Percentiles rank a stretch among this genome's conserved stretches.
These are phyloP conservation scores for Penicillium sp. DNA, from an alignment of 2,329 filamentous ascomycete species.

Conservation along the genomic window DNA sequence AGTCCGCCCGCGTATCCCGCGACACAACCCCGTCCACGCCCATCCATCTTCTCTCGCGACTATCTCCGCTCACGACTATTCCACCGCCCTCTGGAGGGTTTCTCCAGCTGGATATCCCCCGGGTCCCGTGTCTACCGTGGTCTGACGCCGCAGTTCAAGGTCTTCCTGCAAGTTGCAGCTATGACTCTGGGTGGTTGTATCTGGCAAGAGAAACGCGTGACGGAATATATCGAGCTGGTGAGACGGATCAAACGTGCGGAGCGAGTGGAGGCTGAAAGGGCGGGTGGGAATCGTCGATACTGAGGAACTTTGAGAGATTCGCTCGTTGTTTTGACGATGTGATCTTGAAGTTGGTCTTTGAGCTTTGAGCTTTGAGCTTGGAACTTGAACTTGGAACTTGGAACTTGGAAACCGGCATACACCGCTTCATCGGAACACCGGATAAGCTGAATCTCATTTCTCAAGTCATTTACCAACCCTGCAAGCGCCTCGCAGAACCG, in stretches of 20 bases:
- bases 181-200: constrained; percentile 44
- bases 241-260: constrained; percentile 37
- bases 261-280: constrained; percentile 27
- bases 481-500: background rate
- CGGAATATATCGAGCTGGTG: constrained; percentile 39
- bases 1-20: constrained; percentile 21
- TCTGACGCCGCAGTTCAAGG: constrained; percentile 44
- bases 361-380: background rate
- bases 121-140: constrained; percentile 39
- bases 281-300: constrained; percentile 11
- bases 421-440: background rate
- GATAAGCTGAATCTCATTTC: background rate
- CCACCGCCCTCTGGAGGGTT: constrained; percentile 40
- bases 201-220: constrained; percentile 41
- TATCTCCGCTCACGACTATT: constrained; percentile 27
- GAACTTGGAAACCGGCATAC: background rate
- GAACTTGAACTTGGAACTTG: background rate
- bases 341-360: background rate
- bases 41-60: constrained; percentile 25
- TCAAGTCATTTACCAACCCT: background rate
- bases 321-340: background rate
- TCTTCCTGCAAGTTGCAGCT: constrained; percentile 41
- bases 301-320: background rate
- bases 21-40: constrained; percentile 15
- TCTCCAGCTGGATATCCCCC: constrained; percentile 42